phyloP scores from a whole-genome alignment of 371 early-diverging fungal genomes.

The Zopfochytrium polystomum region DNA sequence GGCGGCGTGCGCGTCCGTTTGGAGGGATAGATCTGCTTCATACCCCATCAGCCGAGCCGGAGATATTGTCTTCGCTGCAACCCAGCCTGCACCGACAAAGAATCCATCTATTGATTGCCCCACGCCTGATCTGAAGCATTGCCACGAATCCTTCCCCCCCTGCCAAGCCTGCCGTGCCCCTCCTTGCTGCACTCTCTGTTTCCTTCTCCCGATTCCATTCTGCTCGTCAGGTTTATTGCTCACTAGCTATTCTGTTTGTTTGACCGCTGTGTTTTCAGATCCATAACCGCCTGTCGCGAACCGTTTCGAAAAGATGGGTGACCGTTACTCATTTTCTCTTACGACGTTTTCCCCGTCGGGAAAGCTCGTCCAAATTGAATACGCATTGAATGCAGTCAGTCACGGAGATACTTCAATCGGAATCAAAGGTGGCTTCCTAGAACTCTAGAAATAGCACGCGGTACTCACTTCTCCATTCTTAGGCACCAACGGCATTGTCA shows the following conservation, averaged over 20 bases:
- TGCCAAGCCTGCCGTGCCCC: not conserved
- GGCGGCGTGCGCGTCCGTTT: too few relatives aligned
- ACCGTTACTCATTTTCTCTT: constrained; percentile 90
- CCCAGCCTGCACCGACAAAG: too few relatives aligned
- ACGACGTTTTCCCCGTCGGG: constrained; percentile 99
- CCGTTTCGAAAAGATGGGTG: constrained; percentile 32
- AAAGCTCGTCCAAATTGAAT: constrained; percentile 98
- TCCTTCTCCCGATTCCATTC: not conserved
- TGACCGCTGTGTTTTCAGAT: too few relatives aligned
- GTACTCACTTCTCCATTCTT: not conserved
- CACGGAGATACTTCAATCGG: constrained; percentile 96
- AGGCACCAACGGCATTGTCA: constrained; percentile 96
- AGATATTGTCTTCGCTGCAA: too few relatives aligned
- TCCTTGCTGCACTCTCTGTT: not conserved
- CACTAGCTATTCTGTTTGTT: not conserved
- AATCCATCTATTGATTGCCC: too few relatives aligned
- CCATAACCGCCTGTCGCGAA: not conserved
- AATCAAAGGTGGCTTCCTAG: constrained; percentile 79
- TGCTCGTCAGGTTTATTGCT: not conserved
- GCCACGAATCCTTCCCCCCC: not conserved
- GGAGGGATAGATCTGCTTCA: too few relatives aligned
- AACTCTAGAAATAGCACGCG: not conserved
- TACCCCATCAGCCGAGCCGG: too few relatives aligned
- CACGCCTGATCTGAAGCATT: too few relatives aligned
- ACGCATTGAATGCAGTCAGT: constrained; percentile 95